Evolutionary conservation across 192 early-diverging fungal genomes (phyloP).

Genomic region (Coemansia sp.): DNA sequence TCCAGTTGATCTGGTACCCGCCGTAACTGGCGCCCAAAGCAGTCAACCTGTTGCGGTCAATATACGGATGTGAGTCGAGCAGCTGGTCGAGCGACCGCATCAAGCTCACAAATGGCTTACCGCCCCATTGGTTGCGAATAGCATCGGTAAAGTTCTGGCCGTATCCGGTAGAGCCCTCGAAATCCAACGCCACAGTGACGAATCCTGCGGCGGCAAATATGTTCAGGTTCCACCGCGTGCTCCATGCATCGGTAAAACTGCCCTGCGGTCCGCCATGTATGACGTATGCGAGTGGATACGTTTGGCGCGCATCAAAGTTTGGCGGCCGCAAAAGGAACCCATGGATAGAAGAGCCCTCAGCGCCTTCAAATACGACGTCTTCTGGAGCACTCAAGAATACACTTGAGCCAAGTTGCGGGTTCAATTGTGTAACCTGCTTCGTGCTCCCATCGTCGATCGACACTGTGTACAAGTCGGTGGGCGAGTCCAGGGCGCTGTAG

Average conservation of each 20-base stretch:
- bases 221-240: slow-evolving; percentile 77
- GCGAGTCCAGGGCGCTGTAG: slow-evolving; percentile 57
- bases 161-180: slow-evolving; percentile 79
- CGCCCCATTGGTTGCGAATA: slow-evolving; percentile 79
- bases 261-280: slow-evolving; percentile 86
- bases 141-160: slow-evolving; percentile 75
- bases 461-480: slow-evolving; percentile 56
- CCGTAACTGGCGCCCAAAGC: slow-evolving; percentile 78
- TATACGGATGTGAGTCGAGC: slow-evolving; percentile 42
- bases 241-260: slow-evolving; percentile 49
- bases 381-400: slow-evolving; percentile 57
- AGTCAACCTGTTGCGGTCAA: slow-evolving; percentile 61
- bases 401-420: slow-evolving; percentile 31
- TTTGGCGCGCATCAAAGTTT: slow-evolving; percentile 53
- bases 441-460: slow-evolving; percentile 33
- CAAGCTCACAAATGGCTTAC: slow-evolving; percentile 69
- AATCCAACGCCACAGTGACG: slow-evolving; percentile 72
- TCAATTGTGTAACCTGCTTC: slow-evolving; percentile 48
- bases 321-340: slow-evolving; percentile 50
- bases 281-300: slow-evolving; percentile 77
- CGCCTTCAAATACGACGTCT: slow-evolving; percentile 68
- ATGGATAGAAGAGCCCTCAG: slow-evolving; percentile 51
- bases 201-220: slow-evolving; percentile 72
- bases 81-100: slow-evolving; percentile 68
- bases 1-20: slow-evolving; percentile 83